Evolutionary conservation across 2,329 filamentous ascomycete genomes (phyloP), one percentile per base, ranked within the genome.

Genomic region (Beauveria australis): DNA sequence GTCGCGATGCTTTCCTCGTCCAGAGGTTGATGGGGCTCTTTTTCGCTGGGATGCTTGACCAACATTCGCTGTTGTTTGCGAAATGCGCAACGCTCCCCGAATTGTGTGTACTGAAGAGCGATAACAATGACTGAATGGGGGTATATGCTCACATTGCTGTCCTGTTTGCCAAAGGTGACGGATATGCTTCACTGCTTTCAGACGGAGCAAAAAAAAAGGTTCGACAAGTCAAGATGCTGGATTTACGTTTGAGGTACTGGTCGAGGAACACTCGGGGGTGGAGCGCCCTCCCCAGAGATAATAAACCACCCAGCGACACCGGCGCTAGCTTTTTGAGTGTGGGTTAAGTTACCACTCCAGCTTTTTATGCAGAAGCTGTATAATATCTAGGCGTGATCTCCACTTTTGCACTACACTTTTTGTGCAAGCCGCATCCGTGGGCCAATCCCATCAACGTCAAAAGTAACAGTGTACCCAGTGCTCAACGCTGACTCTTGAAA

Each of bases 241-340:
- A 14, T 54, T 60, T 54, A 51, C 57, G 57, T 59, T 59, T 59
- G 57, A 59, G 56, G 43, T 22, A 40, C 33, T 43, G 43, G 19
- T 26, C 19, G 40, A 51, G n/a, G 24, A 28, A 43, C 46, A 28
- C 46, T 57, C 24, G 59, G 59, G 53, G 46, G 43, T 30, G 53
- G 33, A 30, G 37, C 22, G 14, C 46, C 43, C 55, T 19, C 51
- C 37, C 59, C 53, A 47, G 59, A 57, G 59, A 61, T 61, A 33
- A 30, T 30, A 55, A 61, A 57, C 59, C 53, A 53, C 37, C 26
- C 58, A 60, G 61, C 61, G 61, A 62, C 55, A 62, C 54, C 61
- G 61, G 61, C 54, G 41, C 51, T 55, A 61, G n/a, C 49, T 49
- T 53, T 40, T 28, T 51, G 33, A 33, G 10, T 33, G 33, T 37